Evolutionary conservation across 495 filamentous ascomycete species (phyloP), one percentile per base, ranked within the genome.

Genomic region (Talaromyces trachyspermus): DNA sequence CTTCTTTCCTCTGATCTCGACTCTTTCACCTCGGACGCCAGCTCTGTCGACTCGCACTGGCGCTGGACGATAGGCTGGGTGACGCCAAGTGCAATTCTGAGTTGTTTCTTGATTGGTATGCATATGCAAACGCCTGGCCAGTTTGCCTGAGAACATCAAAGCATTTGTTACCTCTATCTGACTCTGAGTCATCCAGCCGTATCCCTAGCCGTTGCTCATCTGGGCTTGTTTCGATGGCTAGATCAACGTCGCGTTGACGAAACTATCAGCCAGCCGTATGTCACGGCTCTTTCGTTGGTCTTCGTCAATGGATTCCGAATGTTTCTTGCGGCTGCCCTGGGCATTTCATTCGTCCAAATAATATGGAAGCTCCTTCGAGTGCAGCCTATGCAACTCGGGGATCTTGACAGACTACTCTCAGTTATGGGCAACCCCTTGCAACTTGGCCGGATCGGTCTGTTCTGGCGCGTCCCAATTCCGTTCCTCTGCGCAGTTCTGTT

Each of bases 31-130:
- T 23, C 19, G 8, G 38, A 25, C 11, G n/a, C 20, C 3, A 14
- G 18, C 19, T 20, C 19, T 41, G 14, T 41, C 38, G 38, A 45
- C 22, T 45, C 33, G 19, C 15, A 17, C 33, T 36, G 14, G 33
- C 42, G 29, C 22, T 36, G 48, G 48, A 44, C 48, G 26, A 50
- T 50, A 27, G 48, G 48, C 20, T 50, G 48, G 48, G 41, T 50
- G 29, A 50, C 48, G 11, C 48, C 48, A 5, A 37, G 48, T 4
- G 40, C 48, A 7, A 50, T 50, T 17, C 9, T 44, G n/a, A 50
- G 26, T 20, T 50, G 48, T 35, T 50, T 38, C 29, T 43, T 50
- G 1, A 17, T 45, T n/a, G 48, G 48, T 50, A 45, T 11, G 40
- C n/a, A n/a, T n/a, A n/a, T n/a, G n/a, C n/a, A n/a, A n/a, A n/a